A percentile compares a stretch with the other conserved stretches of the same genome.
Conservation (phyloP, 78 protist species). For the Parvularia atlantis region DNA sequence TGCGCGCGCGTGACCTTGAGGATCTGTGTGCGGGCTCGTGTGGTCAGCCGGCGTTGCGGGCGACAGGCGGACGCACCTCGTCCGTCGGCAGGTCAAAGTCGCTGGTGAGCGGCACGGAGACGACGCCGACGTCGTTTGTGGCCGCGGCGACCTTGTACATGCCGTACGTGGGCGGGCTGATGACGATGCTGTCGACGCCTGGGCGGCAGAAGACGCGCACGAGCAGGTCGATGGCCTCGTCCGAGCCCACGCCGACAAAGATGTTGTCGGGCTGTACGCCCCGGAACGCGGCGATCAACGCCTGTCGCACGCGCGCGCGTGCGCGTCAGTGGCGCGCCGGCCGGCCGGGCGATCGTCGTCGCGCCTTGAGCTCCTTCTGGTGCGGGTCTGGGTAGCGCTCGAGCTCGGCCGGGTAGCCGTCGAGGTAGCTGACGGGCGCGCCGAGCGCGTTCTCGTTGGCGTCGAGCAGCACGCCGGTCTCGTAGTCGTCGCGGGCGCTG, state of each 20-base stretch:
- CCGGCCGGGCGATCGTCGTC: background rate
- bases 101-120: conserved; percentile 15
- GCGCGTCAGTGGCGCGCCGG: background rate
- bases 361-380: conserved; percentile 7
- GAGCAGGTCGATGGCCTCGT: conserved; percentile 47
- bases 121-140: conserved; percentile 33
- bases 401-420: conserved; percentile 5
- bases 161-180: conserved; percentile 48
- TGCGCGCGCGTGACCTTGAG: no score
- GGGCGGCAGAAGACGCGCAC: conserved; percentile 32
- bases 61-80: conserved; percentile 13
- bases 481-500: conserved; percentile 55
- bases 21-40: no score
- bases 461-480: conserved; percentile 29
- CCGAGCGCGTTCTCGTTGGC: conserved; percentile 47
- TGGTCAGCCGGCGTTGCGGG: no score
- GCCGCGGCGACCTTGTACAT: conserved; percentile 50
- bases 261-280: conserved; percentile 3
- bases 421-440: background rate
- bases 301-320: background rate
- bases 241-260: conserved; percentile 47
- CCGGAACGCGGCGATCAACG: background rate
- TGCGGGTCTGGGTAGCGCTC: conserved; percentile 36
- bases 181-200: conserved; percentile 15
- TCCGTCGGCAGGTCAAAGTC: conserved; percentile 10